phyloP scores from a whole-genome alignment of 1,139 yeast genomes.

The Saccharomyces pastorianus region DNA sequence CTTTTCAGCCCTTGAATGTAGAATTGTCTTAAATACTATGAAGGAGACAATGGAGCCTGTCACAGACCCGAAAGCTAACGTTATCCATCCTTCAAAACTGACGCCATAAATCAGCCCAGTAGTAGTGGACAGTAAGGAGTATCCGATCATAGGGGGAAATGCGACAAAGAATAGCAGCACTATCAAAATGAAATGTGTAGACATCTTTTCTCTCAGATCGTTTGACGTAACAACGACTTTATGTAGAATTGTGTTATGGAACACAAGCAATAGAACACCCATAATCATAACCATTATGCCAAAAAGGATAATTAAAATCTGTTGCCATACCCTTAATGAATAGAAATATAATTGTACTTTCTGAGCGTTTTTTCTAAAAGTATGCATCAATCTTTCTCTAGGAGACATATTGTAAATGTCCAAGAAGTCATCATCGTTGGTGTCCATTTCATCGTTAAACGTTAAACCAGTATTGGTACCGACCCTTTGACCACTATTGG shows the following conservation, averaged over 20 bases:
- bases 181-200: slow-evolving; percentile 51
- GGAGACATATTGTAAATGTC: slow-evolving; percentile 29
- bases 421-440: slow-evolving; percentile 25
- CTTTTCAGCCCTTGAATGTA: slow-evolving; percentile 51
- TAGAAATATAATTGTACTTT: slow-evolving; percentile 14
- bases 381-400: slow-evolving; percentile 26
- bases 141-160: slow-evolving; percentile 89
- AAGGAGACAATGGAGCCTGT: slow-evolving; percentile 71
- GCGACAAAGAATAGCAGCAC: slow-evolving; percentile 42
- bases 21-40: slow-evolving; percentile 51
- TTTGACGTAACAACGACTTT: slow-evolving; percentile 39
- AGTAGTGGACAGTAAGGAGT: slow-evolving; percentile 57
- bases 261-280: slow-evolving; percentile 37
- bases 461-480: background rate
- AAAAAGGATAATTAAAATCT: slow-evolving; percentile 10
- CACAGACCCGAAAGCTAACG: slow-evolving; percentile 64
- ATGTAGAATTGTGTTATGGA: slow-evolving; percentile 42
- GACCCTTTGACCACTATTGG: background rate
- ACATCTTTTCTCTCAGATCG: slow-evolving; percentile 30
- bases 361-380: slow-evolving; percentile 11
- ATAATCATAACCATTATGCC: slow-evolving; percentile 19
- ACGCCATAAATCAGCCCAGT: slow-evolving; percentile 83
- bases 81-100: slow-evolving; percentile 64
- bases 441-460: slow-evolving; percentile 11
- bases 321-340: slow-evolving; percentile 22